Evolutionary conservation across 352 stramenopile genomes (phyloP).

Genomic region (Globisporangium paroecandrum): DNA sequence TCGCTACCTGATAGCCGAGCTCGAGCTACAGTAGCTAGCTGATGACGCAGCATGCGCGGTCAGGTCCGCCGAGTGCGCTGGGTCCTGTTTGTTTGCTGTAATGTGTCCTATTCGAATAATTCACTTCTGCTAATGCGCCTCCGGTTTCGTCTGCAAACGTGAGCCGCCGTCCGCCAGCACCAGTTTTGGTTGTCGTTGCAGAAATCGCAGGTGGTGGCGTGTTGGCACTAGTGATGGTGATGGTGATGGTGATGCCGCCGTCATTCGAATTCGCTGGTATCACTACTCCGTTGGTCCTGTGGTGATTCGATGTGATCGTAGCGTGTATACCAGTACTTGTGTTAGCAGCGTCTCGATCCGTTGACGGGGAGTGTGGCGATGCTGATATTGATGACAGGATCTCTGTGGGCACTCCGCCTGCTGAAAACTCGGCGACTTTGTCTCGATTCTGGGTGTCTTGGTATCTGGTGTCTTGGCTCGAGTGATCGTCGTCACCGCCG

Average conservation of each 20-base stretch:
- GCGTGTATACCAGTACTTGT: neutral
- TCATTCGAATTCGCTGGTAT: slow-evolving; percentile 14
- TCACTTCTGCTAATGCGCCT: slow-evolving; percentile 55
- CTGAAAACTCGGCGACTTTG: slow-evolving; percentile 14
- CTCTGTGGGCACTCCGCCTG: neutral
- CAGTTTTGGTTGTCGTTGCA: slow-evolving; percentile 23
- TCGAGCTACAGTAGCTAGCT: slow-evolving; percentile 21
- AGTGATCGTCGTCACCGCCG: slow-evolving; percentile 14
- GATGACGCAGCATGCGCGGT: slow-evolving; percentile 43
- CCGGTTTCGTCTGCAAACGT: slow-evolving; percentile 69
- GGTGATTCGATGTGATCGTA: neutral
- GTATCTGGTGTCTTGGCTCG: neutral
- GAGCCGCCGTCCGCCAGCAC: slow-evolving; percentile 27
- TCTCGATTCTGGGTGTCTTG: neutral
- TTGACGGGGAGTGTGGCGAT: neutral
- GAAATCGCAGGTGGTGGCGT: neutral
- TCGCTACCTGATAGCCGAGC: neutral
- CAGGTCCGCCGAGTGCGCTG: slow-evolving; percentile 25
- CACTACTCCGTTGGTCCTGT: slow-evolving; percentile 2
- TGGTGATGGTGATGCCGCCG: neutral
- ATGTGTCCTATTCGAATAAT: slow-evolving; percentile 68
- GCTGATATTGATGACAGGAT: neutral
- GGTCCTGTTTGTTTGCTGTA: slow-evolving; percentile 71
- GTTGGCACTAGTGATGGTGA: neutral
- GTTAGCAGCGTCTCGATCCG: neutral